Base-by-base conservation (phyloP, 148 eudicot species). In the Talinum fruticosum region DNA sequence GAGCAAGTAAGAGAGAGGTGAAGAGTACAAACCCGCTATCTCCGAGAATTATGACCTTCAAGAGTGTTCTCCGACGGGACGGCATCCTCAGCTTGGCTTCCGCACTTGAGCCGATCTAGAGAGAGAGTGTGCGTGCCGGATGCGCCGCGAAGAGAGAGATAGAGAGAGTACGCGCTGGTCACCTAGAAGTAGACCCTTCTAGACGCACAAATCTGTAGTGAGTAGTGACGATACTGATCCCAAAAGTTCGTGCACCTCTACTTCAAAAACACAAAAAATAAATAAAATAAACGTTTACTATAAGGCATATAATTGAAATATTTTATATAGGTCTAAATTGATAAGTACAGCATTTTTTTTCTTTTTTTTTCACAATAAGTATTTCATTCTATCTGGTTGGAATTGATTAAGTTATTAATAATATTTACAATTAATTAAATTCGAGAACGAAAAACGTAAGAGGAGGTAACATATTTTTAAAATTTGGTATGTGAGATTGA, bases 11-110 rank as follows among this genome's bases (percentile, higher is more conserved):
- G 59, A 76, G n/a, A 47, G 41, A 34, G 41, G 0, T 2, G 4
- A 23, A 72, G 59, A 37, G 75, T 32, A 82, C 80, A 59, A 35
- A 94, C 98, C 98, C 98, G 86, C 98, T 95, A 77, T 95, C 98
- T 69, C 98, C 97, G 85, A 96, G 99, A 79, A 96, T 95, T 51
- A 95, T 95, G 80, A 95, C 99, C 83, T 95, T 95, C 78, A 94
- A 87, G 74, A 95, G 97, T 37, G 97, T 91, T 81, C 98, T 87
- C 36, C 98, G 78, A 36, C 98, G 91, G 21, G 98, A 89, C 75
- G 98, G 89, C 98, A 95, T 95, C 71, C 45, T 72, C 28, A 41
- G 10, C n/a, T n/a, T n/a, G 72, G 35, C 34, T 68, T 72, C n/a
- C 78, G 18, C 72, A 13, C 65, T 30, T 32, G 75, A 18, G 38